Percentiles rank a stretch among this genome's conserved stretches.
These are phyloP conservation scores for Fistulifera solaris DNA, from an alignment of 108 stramenopile species.

Conservation along the genomic window DNA sequence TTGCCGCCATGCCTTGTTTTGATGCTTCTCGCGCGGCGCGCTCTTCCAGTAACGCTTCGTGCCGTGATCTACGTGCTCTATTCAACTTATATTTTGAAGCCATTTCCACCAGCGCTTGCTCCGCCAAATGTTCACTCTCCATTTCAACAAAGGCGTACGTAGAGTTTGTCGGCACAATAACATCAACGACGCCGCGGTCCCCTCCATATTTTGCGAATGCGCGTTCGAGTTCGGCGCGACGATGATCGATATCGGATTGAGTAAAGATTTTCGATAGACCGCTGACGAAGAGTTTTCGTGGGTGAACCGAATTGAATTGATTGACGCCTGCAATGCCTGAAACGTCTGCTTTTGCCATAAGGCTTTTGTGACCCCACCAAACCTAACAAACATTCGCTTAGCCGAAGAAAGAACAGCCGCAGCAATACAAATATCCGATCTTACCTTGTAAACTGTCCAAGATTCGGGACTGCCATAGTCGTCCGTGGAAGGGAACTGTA, in stretches of 20 bases:
- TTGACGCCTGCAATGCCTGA: slow-evolving; percentile 38
- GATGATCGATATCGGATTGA: slow-evolving; percentile 68
- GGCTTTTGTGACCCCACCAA: slow-evolving; percentile 52
- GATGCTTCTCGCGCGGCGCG: slow-evolving; percentile 29
- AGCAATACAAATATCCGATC: slow-evolving; percentile 30
- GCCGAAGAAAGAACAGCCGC: slow-evolving; percentile 64
- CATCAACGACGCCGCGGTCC: slow-evolving; percentile 45
- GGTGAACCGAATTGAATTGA: slow-evolving; percentile 32
- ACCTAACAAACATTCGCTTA: slow-evolving; percentile 69
- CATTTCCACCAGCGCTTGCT: slow-evolving; percentile 65
- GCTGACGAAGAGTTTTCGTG: slow-evolving; percentile 63
- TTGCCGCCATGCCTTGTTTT: no score
- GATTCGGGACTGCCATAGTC: slow-evolving; percentile 71
- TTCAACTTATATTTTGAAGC: slow-evolving; percentile 48
- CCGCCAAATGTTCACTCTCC: slow-evolving; percentile 54
- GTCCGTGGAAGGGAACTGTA: slow-evolving; percentile 75
- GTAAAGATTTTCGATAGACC: slow-evolving; percentile 45
- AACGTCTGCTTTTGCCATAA: slow-evolving; percentile 29
- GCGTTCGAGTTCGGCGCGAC: slow-evolving; percentile 76
- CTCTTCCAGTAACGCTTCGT: slow-evolving; percentile 73
- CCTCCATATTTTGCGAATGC: slow-evolving; percentile 83
- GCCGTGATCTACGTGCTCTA: slow-evolving; percentile 63
- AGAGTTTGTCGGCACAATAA: slow-evolving; percentile 47
- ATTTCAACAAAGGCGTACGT: slow-evolving; percentile 79
- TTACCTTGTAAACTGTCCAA: slow-evolving; percentile 68